A percentile compares a stretch with the other conserved stretches of the same genome.
These are phyloP conservation scores for Calonectria ilicicola DNA, from an alignment of 2,329 filamentous ascomycete genomes.

Conservation along the genomic window DNA sequence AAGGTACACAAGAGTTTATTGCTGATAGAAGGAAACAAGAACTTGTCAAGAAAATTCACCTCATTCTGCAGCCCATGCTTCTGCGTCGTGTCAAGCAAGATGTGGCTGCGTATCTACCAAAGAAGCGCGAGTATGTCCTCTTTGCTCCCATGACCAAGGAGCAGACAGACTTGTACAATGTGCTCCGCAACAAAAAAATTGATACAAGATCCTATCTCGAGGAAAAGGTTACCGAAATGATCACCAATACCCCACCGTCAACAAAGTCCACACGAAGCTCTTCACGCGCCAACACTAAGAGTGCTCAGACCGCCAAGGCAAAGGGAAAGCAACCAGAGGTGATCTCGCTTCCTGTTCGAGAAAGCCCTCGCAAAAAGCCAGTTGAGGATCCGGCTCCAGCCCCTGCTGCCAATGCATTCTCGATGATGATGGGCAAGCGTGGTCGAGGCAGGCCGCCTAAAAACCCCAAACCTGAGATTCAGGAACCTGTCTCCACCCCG, in stretches of 20 bases:
- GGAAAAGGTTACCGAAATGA: conserved; percentile 77
- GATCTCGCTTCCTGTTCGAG: conserved; percentile 49
- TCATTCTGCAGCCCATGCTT: conserved; percentile 91
- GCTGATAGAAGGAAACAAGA: conserved; percentile 75
- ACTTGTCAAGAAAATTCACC: conserved; percentile 80
- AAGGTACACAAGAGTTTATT: conserved; percentile 81
- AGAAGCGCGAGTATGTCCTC: conserved; percentile 95
- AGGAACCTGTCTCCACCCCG: conserved; percentile 31
- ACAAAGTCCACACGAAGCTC: conserved; percentile 48
- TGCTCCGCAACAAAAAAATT: conserved; percentile 66
- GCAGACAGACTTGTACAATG: conserved; percentile 89
- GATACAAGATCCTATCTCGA: conserved; percentile 83
- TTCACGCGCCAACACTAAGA: conserved; percentile 50
- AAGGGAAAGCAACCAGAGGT: conserved; percentile 29
- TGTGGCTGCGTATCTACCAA: conserved; percentile 90
- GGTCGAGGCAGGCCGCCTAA: conserved; percentile 39
- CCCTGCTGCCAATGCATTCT: conserved; percentile 59
- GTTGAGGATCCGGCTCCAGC: conserved; percentile 34
- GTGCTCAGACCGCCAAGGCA: conserved; percentile 19
- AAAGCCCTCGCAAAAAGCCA: conserved; percentile 50
- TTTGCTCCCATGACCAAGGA: conserved; percentile 93
- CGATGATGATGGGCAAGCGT: conserved; percentile 64
- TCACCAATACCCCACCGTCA: conserved; percentile 54
- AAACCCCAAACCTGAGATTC: conserved; percentile 37
- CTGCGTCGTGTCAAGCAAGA: conserved; percentile 92